These are phyloP conservation scores for Termitomyces titanicus DNA, from an alignment of 768 basidiomycete genomes.

Conservation along the genomic window DNA sequence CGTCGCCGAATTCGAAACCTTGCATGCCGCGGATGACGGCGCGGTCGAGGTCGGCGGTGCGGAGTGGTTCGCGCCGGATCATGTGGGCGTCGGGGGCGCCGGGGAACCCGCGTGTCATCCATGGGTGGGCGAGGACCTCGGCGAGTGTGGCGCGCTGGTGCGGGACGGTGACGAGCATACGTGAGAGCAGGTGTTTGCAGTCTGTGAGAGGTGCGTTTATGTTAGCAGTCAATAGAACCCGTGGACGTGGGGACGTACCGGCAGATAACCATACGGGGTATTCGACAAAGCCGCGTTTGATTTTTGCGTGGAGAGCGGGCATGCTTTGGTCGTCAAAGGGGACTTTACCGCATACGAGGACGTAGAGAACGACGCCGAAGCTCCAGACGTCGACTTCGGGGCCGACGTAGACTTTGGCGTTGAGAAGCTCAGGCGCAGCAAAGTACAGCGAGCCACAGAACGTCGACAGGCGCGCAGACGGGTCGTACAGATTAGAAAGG, in stretches of 20 bases:
- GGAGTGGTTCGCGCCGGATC: constrained; percentile 84
- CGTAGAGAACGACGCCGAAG: constrained; percentile 97
- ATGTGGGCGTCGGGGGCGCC: constrained; percentile 82
- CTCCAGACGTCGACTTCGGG: constrained; percentile 99
- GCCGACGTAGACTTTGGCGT: constrained; percentile 94
- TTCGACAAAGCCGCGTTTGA: constrained; percentile 95
- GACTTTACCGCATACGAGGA: constrained; percentile 97
- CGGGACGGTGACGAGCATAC: constrained; percentile 98
- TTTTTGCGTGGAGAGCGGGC: constrained; percentile 98
- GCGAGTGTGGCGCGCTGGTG: constrained; percentile 71
- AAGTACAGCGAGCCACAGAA: constrained; percentile 99
- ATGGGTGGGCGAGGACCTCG: constrained; percentile 84
- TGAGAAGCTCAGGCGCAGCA: constrained; percentile 95
- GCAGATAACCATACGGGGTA: constrained; percentile 96
- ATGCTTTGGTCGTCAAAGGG: constrained; percentile 99
- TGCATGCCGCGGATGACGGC: constrained; percentile 88
- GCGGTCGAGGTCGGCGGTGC: constrained; percentile 83
- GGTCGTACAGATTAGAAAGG: constrained; percentile 92
- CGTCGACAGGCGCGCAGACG: constrained; percentile 76
- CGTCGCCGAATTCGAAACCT: constrained; percentile 93
- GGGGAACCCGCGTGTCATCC: constrained; percentile 89
- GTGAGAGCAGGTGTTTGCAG: constrained; percentile 88
- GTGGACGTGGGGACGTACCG: constrained; percentile 50
- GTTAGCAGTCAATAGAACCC: no score
- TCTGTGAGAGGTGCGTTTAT: constrained; percentile 54